Evolutionary conservation across 768 basidiomycete genomes (phyloP).

Genomic region (Tricholoma sp.): DNA sequence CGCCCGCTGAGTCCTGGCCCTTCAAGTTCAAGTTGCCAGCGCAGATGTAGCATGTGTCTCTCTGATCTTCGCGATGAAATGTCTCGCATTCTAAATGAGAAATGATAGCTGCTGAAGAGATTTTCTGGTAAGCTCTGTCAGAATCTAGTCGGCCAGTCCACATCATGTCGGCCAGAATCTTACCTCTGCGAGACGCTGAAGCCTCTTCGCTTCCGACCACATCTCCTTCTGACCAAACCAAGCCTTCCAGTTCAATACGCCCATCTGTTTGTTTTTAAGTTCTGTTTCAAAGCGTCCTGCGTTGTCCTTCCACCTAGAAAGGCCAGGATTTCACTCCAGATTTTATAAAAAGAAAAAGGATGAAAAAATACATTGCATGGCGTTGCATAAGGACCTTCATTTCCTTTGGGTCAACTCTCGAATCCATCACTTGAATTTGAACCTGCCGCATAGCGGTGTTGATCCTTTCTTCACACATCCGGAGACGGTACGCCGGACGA

Average conservation of each 20-base stretch:
- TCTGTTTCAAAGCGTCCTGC: neutral
- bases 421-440: too few species aligned
- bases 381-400: neutral
- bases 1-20: too few species aligned
- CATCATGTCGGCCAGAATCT: neutral
- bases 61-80: neutral
- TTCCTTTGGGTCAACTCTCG: too few species aligned
- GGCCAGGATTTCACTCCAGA: neutral
- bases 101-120: neutral
- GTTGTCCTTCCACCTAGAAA: neutral
- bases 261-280: neutral
- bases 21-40: neutral
- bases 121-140: neutral
- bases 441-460: too few species aligned
- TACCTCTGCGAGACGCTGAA: neutral
- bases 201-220: neutral
- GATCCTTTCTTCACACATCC: too few species aligned
- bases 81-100: neutral
- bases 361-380: neutral
- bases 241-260: neutral
- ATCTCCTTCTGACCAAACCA: neutral
- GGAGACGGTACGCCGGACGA: too few species aligned
- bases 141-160: neutral
- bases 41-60: neutral
- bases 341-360: neutral